A percentile compares a stretch with the other conserved stretches of the same genome.
Evolutionary conservation across 441 rosid genomes (phyloP).

Genomic region (Euphorbia schlechtendalii): DNA sequence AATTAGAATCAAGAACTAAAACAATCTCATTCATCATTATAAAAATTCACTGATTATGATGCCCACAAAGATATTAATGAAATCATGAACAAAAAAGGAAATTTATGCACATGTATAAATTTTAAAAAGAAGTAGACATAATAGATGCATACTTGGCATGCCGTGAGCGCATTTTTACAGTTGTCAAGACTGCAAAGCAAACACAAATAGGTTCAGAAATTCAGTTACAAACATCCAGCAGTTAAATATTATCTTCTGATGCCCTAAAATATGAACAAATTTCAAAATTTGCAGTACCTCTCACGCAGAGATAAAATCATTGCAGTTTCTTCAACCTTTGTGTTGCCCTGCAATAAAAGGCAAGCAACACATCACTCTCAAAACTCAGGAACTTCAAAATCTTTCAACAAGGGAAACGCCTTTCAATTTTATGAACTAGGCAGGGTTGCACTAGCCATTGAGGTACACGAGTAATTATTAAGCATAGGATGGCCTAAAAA

Average conservation of each 20-base stretch:
- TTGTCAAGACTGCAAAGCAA: conserved; percentile 67
- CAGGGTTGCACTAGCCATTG: neutral
- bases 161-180: conserved; percentile 64
- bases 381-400: neutral
- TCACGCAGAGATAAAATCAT: conserved; percentile 89
- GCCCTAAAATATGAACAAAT: neutral
- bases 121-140: conserved; percentile 11
- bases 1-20: too few species aligned
- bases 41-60: neutral
- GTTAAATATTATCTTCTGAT: neutral
- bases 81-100: neutral
- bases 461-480: neutral
- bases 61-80: neutral
- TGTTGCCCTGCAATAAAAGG: conserved; percentile 36
- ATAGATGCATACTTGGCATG: conserved; percentile 57
- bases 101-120: neutral
- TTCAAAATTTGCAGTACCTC: conserved; percentile 40
- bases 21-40: neutral
- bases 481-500: neutral
- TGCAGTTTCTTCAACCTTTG: conserved; percentile 76
- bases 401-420: neutral
- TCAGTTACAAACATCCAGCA: neutral
- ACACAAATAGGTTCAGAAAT: conserved; percentile 8
- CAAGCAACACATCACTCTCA: neutral
- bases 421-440: neutral